Evolutionary conservation across 2,329 filamentous ascomycete species (phyloP).

Genomic region (Neofusicoccum umdonicola): DNA sequence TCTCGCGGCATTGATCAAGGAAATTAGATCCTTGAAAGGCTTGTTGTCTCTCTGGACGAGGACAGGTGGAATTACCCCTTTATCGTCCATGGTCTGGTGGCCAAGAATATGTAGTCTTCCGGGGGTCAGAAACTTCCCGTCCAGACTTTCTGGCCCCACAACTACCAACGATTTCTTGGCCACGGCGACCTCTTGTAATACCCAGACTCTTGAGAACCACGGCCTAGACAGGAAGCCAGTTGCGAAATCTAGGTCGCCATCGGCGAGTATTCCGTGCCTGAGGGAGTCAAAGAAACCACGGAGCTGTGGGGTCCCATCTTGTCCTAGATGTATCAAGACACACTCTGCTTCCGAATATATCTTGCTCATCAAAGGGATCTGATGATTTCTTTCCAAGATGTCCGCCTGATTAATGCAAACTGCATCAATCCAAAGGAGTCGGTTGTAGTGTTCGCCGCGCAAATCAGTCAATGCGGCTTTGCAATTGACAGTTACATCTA

Average conservation of each 20-base stretch:
- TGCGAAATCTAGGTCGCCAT: too few relatives aligned
- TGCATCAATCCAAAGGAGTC: conserved; percentile 6
- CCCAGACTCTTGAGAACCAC: conserved; percentile 5
- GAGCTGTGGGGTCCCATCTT: neutral
- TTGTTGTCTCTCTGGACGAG: neutral
- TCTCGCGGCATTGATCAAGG: neutral
- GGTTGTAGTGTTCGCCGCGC: neutral
- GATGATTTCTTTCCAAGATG: neutral
- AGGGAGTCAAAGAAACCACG: neutral
- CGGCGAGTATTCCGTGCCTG: too few relatives aligned
- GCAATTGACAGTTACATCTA: neutral
- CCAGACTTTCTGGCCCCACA: neutral
- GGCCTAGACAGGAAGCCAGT: neutral
- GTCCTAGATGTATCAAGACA: conserved; percentile 21
- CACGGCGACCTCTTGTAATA: neutral
- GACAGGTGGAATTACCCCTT: neutral
- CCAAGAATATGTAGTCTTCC: neutral
- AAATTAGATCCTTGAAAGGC: neutral
- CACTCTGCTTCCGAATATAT: neutral
- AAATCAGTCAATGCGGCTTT: neutral
- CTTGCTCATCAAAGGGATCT: neutral
- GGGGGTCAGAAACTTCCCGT: neutral
- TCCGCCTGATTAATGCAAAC: conserved; percentile 4
- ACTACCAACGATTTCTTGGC: neutral
- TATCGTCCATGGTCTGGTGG: neutral